These are phyloP conservation scores for Spergularia azorica DNA, from an alignment of 179 eudicot species.

Conservation along the genomic window DNA sequence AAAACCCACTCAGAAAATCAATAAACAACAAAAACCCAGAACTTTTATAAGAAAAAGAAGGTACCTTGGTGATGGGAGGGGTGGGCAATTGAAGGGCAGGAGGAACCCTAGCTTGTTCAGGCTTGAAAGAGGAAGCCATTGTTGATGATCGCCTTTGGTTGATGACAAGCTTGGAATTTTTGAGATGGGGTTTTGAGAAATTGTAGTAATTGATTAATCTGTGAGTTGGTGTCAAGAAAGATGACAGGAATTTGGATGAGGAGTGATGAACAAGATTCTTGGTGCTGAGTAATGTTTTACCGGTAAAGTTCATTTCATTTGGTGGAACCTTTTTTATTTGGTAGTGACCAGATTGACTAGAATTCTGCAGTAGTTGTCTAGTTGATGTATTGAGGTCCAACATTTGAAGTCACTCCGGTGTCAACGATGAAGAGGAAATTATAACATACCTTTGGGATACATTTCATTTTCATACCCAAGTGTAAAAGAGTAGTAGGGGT, in stretches of 20 bases:
- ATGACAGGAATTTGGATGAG: not conserved
- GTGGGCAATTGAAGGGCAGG: constrained; percentile 61
- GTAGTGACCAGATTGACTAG: no score
- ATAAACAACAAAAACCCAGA: not conserved
- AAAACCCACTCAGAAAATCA: constrained; percentile 30
- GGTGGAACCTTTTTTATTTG: no score
- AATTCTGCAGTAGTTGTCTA: no score
- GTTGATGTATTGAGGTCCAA: no score
- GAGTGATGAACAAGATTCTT: constrained; percentile 8
- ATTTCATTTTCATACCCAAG: no score
- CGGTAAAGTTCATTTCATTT: not conserved
- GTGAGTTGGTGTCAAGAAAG: constrained; percentile 5
- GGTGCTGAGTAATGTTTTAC: not conserved
- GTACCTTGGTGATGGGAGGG: constrained; percentile 67
- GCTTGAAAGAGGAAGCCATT: constrained; percentile 53
- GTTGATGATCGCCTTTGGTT: constrained; percentile 23
- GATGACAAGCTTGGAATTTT: constrained; percentile 16
- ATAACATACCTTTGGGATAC: no score
- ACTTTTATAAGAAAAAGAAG: not conserved
- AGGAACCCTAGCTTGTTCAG: constrained; percentile 81
- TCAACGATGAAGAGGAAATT: no score
- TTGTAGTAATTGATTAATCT: not conserved
- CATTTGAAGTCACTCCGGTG: no score
- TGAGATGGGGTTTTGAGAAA: not conserved
- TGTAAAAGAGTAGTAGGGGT: no score